Evolutionary conservation across 129 eudicot genomes (phyloP).

Genomic region (Apium graveolens): DNA sequence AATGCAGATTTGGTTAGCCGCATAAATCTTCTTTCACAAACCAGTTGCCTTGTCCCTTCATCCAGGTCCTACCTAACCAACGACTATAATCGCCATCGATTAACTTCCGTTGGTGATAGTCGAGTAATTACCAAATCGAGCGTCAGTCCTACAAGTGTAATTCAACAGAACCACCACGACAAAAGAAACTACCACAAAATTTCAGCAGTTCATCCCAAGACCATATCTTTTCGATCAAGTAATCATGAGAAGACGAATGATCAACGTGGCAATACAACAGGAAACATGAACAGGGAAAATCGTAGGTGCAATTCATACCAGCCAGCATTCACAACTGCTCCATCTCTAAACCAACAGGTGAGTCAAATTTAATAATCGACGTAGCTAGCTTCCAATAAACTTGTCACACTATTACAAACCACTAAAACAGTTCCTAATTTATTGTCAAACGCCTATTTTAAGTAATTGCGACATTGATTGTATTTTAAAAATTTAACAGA

Average conservation of each 20-base stretch:
- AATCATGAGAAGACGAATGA: constrained; percentile 37
- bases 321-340: constrained; percentile 18
- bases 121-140: constrained; percentile 20
- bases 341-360: constrained; percentile 29
- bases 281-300: not conserved
- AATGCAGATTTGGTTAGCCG: constrained; percentile 46
- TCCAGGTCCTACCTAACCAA: constrained; percentile 17
- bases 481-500: constrained; percentile 26
- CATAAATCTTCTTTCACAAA: constrained; percentile 33
- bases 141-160: constrained; percentile 45
- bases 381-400: not conserved
- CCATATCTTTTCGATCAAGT: constrained; percentile 62
- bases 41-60: constrained; percentile 33
- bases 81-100: constrained; percentile 19
- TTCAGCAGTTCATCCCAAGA: constrained; percentile 43
- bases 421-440: too few species aligned
- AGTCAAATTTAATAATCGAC: constrained; percentile 14
- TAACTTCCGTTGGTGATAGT: not conserved
- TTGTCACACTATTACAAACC: too few species aligned
- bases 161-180: constrained; percentile 33
- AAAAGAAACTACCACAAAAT: constrained; percentile 25
- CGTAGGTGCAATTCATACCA: constrained; percentile 18
- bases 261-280: not conserved
- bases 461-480: constrained; percentile 7
- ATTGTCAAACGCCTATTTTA: too few species aligned